These are phyloP conservation scores for Candida rishiriensis DNA, from an alignment of 805 yeast species.

Conservation along the genomic window DNA sequence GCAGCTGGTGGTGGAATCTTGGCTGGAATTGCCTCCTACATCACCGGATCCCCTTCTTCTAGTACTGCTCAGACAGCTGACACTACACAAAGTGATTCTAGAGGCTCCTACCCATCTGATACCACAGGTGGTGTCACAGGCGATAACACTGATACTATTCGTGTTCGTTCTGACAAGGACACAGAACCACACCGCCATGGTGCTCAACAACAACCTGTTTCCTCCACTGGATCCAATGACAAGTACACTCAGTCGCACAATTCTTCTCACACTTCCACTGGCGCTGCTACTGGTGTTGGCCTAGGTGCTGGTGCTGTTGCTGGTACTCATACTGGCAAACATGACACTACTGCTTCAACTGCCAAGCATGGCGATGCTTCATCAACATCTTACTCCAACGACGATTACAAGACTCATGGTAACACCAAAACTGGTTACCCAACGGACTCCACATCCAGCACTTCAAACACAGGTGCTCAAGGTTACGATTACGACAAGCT, in stretches of 20 bases:
- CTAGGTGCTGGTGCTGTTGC: constrained; percentile 3
- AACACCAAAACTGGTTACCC: neutral
- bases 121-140: too few species aligned
- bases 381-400: too few species aligned
- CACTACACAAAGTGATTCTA: too few species aligned
- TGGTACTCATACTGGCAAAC: neutral
- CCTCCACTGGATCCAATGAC: neutral
- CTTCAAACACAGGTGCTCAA: neutral
- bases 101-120: too few species aligned
- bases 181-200: too few species aligned
- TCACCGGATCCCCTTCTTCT: constrained; percentile 3
- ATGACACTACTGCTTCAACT: too few species aligned
- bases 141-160: too few species aligned
- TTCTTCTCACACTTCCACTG: neutral
- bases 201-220: neutral
- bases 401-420: too few species aligned
- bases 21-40: constrained; percentile 7
- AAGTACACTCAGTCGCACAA: too few species aligned
- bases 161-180: too few species aligned
- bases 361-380: too few species aligned
- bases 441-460: neutral
- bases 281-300: constrained; percentile 1
- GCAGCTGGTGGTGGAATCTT: constrained; percentile 11
- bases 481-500: constrained; percentile 6
- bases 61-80: too few species aligned